Evolutionary conservation across 176 grass and related monocot species (phyloP).

Genomic region (Ampelocalamus luodianensis): DNA sequence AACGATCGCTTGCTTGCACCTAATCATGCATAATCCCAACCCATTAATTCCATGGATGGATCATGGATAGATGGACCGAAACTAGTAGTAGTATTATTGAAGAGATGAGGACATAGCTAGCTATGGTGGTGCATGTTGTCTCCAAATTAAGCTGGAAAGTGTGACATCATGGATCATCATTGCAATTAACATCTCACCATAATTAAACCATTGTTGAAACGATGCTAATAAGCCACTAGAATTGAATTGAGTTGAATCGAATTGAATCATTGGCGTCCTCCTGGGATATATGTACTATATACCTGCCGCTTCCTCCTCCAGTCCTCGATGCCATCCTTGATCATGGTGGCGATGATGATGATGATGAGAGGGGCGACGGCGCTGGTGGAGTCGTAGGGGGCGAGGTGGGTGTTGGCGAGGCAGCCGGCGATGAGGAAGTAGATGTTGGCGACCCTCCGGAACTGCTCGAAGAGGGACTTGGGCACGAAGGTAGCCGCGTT

Average conservation of each 20-base stretch:
- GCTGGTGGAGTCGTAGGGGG: constrained; percentile 53
- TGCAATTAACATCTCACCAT: neutral
- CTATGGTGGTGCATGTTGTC: too few species aligned
- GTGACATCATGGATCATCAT: neutral
- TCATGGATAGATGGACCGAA: neutral
- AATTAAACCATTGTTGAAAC: neutral
- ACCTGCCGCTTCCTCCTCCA: constrained; percentile 75
- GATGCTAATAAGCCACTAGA: neutral
- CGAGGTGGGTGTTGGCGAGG: constrained; percentile 56
- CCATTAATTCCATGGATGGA: neutral
- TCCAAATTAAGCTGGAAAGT: neutral
- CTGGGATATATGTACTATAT: neutral
- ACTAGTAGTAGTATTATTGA: neutral
- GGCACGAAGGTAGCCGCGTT: constrained; percentile 69
- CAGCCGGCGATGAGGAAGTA: constrained; percentile 68
- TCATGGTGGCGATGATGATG: constrained; percentile 73
- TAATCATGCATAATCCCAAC: neutral
- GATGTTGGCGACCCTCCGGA: constrained; percentile 83
- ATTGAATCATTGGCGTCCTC: too few species aligned
- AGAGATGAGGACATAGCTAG: neutral
- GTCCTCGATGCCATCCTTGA: constrained; percentile 88
- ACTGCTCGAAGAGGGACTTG: constrained; percentile 95
- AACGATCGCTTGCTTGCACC: neutral
- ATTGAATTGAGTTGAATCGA: neutral
- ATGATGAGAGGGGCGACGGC: constrained; percentile 57